phyloP scores from a whole-genome alignment of 257 asterid species.

The Fraxinus americana region DNA sequence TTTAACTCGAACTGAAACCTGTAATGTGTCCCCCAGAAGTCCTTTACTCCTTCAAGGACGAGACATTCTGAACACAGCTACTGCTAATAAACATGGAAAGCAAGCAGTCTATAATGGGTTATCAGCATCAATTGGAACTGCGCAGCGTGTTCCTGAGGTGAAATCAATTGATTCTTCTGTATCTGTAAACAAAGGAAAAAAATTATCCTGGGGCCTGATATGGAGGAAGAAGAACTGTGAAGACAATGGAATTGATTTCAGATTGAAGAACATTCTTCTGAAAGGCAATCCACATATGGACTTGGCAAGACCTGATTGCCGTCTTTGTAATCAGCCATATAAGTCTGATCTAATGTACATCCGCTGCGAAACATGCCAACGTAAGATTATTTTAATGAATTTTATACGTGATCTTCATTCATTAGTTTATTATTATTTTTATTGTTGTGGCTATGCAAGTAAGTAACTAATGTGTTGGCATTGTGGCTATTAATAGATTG shows the following conservation, averaged over 20 bases:
- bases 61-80: constrained; percentile 33
- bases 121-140: constrained; percentile 38
- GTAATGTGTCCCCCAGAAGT: constrained; percentile 54
- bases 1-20: constrained; percentile 34
- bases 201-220: constrained; percentile 64
- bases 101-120: constrained; percentile 29
- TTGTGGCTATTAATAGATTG: constrained; percentile 57
- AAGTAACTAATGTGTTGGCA: constrained; percentile 8
- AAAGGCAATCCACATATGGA: constrained; percentile 42
- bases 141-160: constrained; percentile 34
- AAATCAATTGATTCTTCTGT: constrained; percentile 40
- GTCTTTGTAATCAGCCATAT: constrained; percentile 58
- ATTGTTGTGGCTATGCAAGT: constrained; percentile 1
- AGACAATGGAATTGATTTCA: constrained; percentile 58
- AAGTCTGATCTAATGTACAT: constrained; percentile 65
- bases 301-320: constrained; percentile 43
- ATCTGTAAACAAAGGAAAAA: constrained; percentile 40
- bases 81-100: constrained; percentile 36
- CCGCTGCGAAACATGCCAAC: constrained; percentile 61
- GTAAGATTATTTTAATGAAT: constrained; percentile 45
- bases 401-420: constrained; percentile 3
- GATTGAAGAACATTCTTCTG: constrained; percentile 52
- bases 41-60: constrained; percentile 55
- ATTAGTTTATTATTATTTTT: constrained; percentile 5
- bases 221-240: constrained; percentile 58